Percentiles rank a stretch among this genome's conserved stretches.
Conservation (phyloP, 768 basidiomycete genomes). For the Filobasidium floriforme region DNA sequence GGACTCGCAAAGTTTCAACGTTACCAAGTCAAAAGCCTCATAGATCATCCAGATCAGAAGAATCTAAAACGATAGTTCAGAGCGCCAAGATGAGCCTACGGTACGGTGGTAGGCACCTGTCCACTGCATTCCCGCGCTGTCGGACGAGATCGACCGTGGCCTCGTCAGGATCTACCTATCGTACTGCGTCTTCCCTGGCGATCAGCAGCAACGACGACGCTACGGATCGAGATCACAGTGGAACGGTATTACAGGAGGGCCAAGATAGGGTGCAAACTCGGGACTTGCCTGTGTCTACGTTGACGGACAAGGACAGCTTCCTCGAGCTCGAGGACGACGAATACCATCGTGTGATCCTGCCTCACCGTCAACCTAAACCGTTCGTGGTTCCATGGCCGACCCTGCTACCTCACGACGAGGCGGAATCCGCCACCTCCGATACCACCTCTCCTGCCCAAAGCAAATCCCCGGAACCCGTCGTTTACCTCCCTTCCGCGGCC, state of each 20-base stretch:
- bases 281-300: background rate
- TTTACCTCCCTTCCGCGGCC: conserved; percentile 12
- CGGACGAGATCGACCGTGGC: background rate
- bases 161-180: background rate
- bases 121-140: background rate
- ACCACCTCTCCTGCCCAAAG: background rate
- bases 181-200: background rate
- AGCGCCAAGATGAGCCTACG: background rate
- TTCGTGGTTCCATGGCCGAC: conserved; percentile 15
- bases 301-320: conserved; percentile 2
- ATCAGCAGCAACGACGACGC: background rate
- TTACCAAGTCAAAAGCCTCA: too few species aligned
- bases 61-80: too few species aligned
- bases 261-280: background rate
- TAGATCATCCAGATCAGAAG: too few species aligned
- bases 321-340: conserved; percentile 18
- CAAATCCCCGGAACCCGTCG: conserved; percentile 8
- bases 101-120: background rate
- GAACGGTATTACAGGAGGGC: too few species aligned
- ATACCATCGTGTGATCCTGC: conserved; percentile 17
- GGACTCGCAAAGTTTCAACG: too few species aligned
- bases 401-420: conserved; percentile 7
- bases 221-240: background rate
- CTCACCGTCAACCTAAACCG: conserved; percentile 1
- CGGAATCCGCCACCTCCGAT: background rate